Percentiles rank a stretch among this genome's conserved stretches.
Evolutionary conservation across 495 filamentous ascomycete species (phyloP).

Genomic region (Aspergillus kassunensis): DNA sequence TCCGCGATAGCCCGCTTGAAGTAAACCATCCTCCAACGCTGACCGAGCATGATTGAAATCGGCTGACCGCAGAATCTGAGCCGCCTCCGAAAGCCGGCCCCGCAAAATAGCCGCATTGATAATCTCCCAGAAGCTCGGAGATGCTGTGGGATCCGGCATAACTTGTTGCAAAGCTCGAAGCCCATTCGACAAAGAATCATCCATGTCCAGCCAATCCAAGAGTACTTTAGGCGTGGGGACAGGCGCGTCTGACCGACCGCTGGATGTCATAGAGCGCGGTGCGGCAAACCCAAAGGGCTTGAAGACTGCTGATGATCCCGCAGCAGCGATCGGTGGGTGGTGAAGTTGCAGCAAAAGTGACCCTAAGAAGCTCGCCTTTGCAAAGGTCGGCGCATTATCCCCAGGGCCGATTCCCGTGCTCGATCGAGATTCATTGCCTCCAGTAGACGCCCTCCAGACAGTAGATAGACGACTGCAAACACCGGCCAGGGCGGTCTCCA

Average conservation of each 20-base stretch:
- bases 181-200: slow-evolving; percentile 58
- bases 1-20: slow-evolving; percentile 63
- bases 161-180: slow-evolving; percentile 55
- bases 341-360: slow-evolving; percentile 69
- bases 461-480: slow-evolving; percentile 51
- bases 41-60: slow-evolving; percentile 69
- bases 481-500: slow-evolving; percentile 52
- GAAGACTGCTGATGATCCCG: slow-evolving; percentile 24
- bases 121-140: slow-evolving; percentile 75
- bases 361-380: slow-evolving; percentile 70
- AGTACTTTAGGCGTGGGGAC: slow-evolving; percentile 66
- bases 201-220: slow-evolving; percentile 70
- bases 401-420: slow-evolving; percentile 59
- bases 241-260: slow-evolving; percentile 34
- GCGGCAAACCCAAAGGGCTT: slow-evolving; percentile 21
- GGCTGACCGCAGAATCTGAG: slow-evolving; percentile 60
- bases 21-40: slow-evolving; percentile 52
- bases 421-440: slow-evolving; percentile 38
- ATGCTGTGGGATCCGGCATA: slow-evolving; percentile 66
- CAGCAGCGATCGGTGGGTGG: slow-evolving; percentile 52
- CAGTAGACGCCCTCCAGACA: slow-evolving; percentile 55
- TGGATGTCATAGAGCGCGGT: slow-evolving; percentile 29
- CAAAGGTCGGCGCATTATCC: slow-evolving; percentile 51
- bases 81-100: slow-evolving; percentile 61
- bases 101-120: slow-evolving; percentile 64